Base-by-base conservation (phyloP, 495 filamentous ascomycete species). In the Talaromyces ruber region DNA sequence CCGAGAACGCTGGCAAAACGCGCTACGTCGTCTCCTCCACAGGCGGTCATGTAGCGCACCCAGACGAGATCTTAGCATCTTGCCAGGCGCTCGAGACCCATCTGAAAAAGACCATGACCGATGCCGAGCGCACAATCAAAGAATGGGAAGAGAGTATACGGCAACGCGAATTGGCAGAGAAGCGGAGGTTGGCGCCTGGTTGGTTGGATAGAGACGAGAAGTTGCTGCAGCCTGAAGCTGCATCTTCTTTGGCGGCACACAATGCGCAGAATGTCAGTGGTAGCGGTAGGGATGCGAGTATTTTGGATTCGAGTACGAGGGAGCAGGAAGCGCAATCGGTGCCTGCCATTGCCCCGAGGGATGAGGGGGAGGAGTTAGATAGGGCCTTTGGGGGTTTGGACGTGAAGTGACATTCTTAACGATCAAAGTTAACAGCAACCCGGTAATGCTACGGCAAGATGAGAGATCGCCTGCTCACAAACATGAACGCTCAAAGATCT, bases 151-250 rank as follows among this genome's bases (percentile, higher is more conserved):
- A 85, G 64, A 76, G 79, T 3, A 87, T 93, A 62, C 73, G 74
- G 51, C 85, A 90, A 56, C 81, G 88, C 55, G 94, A 98, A 62
- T 76, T 98, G 61, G 91, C 90, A 34, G 94, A 98, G 82, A 97
- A 96, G 81, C 74, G 94, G 59, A 80, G 92, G 21, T 81, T 96
- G 34, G 94, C 94, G 45, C 94, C 94, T 16, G 94, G 94, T 1
- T 98, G 93, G 90, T 74, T 98, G 67, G 94, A 98, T 71, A 88
- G 90, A 37, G 90, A 96, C 28, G 87, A 89, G 70, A 83, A 89
- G 67, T 75, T 98, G 60, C 72, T 98, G 53, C 85, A 93, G 75
- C 94, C 94, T 22, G 59, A 4, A 73, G 64, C 50, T 66, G 62
- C 70, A 52, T 50, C 34, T 34, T 28, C 16, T 2, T 32, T 12